Evolutionary conservation across 495 filamentous ascomycete genomes (phyloP).

Genomic region (Podospora fimiseda): DNA sequence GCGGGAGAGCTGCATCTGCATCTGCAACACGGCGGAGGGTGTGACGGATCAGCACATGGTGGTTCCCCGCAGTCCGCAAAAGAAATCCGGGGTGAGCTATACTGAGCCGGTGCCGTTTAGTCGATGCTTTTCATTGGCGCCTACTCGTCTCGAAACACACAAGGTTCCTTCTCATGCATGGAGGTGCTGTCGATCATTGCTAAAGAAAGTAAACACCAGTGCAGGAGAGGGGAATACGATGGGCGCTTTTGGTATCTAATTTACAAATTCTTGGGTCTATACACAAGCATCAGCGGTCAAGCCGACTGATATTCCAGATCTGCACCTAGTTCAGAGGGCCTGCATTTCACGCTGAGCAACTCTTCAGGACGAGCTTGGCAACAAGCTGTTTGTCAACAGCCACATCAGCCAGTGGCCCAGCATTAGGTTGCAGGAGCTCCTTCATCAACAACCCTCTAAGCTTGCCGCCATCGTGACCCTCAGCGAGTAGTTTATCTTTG

Average conservation of each 20-base stretch:
- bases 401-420: constrained; percentile 34
- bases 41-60: neutral
- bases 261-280: too few species aligned
- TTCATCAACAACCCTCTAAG: constrained; percentile 10
- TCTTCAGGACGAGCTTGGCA: too few species aligned
- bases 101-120: neutral
- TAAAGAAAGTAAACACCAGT: neutral
- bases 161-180: neutral
- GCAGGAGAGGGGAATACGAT: neutral
- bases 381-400: constrained; percentile 24
- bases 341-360: too few species aligned
- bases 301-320: too few species aligned
- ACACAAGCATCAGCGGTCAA: too few species aligned
- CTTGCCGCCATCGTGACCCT: constrained; percentile 18
- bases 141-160: neutral
- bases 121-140: neutral
- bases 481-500: constrained; percentile 27
- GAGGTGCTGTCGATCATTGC: neutral
- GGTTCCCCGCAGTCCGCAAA: neutral
- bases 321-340: too few species aligned
- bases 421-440: constrained; percentile 4
- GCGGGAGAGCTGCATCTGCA: neutral
- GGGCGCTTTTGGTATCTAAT: neutral
- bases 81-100: neutral
- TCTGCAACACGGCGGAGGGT: neutral